A percentile compares a stretch with the other conserved stretches of the same genome.
phyloP scores from a whole-genome alignment of 2,329 filamentous ascomycete species.

The Fusarium illudens region DNA sequence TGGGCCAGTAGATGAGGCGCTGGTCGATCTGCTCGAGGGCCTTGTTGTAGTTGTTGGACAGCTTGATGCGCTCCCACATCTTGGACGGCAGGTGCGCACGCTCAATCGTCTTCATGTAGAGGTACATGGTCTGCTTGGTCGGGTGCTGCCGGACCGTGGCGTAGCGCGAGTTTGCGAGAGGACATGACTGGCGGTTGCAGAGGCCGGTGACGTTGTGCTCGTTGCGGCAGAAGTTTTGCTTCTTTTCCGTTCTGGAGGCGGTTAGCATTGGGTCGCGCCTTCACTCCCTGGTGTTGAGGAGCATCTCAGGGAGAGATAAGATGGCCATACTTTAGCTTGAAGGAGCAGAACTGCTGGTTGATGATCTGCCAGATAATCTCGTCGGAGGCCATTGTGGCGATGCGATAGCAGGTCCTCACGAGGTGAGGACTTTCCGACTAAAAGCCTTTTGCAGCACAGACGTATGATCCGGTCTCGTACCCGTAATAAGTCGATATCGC shows the following conservation, averaged over 20 bases:
- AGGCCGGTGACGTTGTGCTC: slow-evolving; percentile 88
- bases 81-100: slow-evolving; percentile 87
- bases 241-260: slow-evolving; percentile 74
- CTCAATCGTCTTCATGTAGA: slow-evolving; percentile 97
- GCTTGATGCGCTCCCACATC: slow-evolving; percentile 92
- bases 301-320: not conserved
- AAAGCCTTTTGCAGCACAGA: not conserved
- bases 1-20: slow-evolving; percentile 90
- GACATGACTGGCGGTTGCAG: slow-evolving; percentile 88
- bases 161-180: slow-evolving; percentile 90
- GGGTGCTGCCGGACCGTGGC: slow-evolving; percentile 89
- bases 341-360: slow-evolving; percentile 93
- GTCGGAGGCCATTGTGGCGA: slow-evolving; percentile 78
- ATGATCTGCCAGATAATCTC: slow-evolving; percentile 98
- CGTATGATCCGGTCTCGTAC: not conserved
- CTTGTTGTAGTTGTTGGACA: slow-evolving; percentile 89
- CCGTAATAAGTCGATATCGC: not conserved
- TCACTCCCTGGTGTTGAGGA: not conserved
- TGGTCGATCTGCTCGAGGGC: slow-evolving; percentile 89
- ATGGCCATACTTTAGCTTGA: slow-evolving; percentile 81
- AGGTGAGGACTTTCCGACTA: not conserved
- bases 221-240: slow-evolving; percentile 94
- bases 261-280: slow-evolving; percentile 41
- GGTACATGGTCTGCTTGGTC: slow-evolving; percentile 82
- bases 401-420: not conserved